Percentiles rank a stretch among this genome's conserved stretches.
Evolutionary conservation across 192 early-diverging fungal species (phyloP).

Genomic region (Rhizoclosmatium globosum): DNA sequence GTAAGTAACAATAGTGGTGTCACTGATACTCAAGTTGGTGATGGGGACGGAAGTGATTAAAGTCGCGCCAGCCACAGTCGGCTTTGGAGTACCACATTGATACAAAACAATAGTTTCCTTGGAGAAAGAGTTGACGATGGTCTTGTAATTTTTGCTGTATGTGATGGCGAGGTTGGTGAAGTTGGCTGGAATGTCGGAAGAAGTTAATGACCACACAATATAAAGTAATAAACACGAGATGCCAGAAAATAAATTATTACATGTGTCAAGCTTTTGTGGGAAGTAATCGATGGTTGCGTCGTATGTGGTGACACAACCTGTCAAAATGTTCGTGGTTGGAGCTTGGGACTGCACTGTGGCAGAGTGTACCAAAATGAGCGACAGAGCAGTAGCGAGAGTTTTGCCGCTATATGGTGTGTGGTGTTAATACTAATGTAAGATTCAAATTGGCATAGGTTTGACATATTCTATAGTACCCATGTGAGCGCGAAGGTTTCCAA

Average conservation of each 20-base stretch:
- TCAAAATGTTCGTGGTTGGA: neutral
- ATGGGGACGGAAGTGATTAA: conserved; percentile 44
- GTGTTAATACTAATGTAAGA: no score
- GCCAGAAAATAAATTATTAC: neutral
- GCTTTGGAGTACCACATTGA: conserved; percentile 54
- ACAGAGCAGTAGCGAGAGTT: no score
- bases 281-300: conserved; percentile 36
- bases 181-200: neutral
- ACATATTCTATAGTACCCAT: no score
- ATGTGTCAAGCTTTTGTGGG: conserved; percentile 38
- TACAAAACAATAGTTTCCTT: conserved; percentile 47
- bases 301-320: conserved; percentile 14
- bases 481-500: no score
- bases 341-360: neutral
- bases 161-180: conserved; percentile 29
- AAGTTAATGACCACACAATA: neutral
- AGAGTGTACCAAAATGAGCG: no score
- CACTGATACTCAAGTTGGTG: conserved; percentile 22
- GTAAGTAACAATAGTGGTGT: conserved; percentile 50
- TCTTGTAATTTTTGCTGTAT: conserved; percentile 57
- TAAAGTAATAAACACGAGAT: neutral
- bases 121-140: conserved; percentile 43
- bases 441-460: no score
- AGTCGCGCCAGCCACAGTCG: conserved; percentile 35
- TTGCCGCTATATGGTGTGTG: no score